A percentile compares a stretch with the other conserved stretches of the same genome.
Conservation (phyloP, 257 asterid genomes). For the Nicotiana tomentosiformis region DNA sequence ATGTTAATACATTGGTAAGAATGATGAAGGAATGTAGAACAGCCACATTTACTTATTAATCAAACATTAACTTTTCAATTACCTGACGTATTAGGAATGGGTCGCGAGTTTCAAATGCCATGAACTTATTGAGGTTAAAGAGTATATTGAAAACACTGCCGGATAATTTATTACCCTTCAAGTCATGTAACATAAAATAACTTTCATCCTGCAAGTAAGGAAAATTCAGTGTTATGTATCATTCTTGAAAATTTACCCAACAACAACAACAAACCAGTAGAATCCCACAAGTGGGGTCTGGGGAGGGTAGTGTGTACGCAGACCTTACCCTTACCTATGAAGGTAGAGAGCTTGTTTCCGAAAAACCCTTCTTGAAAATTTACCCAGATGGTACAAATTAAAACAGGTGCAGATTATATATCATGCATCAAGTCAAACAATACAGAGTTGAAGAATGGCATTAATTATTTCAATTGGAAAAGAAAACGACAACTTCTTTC, state of each 20-base stretch:
- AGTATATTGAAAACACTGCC: constrained; percentile 91
- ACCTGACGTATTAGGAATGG: constrained; percentile 99
- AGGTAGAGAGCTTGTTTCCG: too few species aligned
- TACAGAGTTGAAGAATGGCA: neutral
- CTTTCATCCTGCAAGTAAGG: constrained; percentile 64
- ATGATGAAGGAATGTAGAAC: neutral
- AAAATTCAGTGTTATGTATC: constrained; percentile 10
- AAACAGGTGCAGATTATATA: neutral
- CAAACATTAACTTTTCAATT: constrained; percentile 5
- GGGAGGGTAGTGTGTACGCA: too few species aligned
- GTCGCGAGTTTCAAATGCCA: constrained; percentile 99
- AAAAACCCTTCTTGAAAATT: neutral
- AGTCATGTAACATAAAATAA: constrained; percentile 66
- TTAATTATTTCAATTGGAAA: neutral
- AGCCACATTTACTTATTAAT: neutral
- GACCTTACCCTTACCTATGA: too few species aligned
- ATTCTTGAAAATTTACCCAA: neutral
- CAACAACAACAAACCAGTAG: too few species aligned
- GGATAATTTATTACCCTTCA: constrained; percentile 80
- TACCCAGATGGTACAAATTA: neutral
- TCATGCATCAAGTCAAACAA: neutral
- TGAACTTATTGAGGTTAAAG: constrained; percentile 94
- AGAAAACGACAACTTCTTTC: neutral
- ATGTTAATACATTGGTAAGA: neutral
- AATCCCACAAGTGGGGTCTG: too few species aligned